phyloP scores from a whole-genome alignment of 208 protist species.

The Crithidia sp. region DNA sequence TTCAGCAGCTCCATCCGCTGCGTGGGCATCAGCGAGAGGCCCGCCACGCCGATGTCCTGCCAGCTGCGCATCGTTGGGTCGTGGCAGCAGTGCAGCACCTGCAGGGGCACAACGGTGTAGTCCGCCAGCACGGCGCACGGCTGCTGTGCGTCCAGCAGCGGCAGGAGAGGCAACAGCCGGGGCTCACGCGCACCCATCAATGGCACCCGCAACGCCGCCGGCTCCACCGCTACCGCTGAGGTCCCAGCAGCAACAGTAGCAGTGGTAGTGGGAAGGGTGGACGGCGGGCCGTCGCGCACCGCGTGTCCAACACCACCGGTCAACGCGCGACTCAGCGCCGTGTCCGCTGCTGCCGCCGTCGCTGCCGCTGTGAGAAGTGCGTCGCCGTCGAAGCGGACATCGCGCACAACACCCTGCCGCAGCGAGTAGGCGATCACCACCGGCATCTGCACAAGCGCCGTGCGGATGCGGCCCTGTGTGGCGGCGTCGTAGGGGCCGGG shows the following conservation, averaged over 20 bases:
- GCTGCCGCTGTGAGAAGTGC: conserved; percentile 4
- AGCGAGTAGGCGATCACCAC: conserved; percentile 76
- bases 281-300: background rate
- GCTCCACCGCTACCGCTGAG: background rate
- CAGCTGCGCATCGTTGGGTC: conserved; percentile 76
- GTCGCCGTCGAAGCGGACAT: conserved; percentile 61
- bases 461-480: conserved; percentile 65
- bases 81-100: conserved; percentile 90
- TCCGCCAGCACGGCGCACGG: conserved; percentile 78
- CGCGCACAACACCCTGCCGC: conserved; percentile 65
- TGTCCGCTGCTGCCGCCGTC: background rate
- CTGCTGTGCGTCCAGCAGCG: conserved; percentile 67
- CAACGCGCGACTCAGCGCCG: background rate
- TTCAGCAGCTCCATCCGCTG: conserved; percentile 59
- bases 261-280: background rate
- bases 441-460: conserved; percentile 69
- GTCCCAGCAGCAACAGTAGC: background rate
- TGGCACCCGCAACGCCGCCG: background rate
- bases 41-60: conserved; percentile 67
- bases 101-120: conserved; percentile 67
- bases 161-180: conserved; percentile 40
- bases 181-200: conserved; percentile 37
- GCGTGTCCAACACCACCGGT: too few species aligned
- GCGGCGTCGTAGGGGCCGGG: conserved; percentile 70
- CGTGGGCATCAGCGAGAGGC: conserved; percentile 75